Base-by-base conservation (phyloP, 495 filamentous ascomycete genomes). In the Mycothermus thermophilus region DNA sequence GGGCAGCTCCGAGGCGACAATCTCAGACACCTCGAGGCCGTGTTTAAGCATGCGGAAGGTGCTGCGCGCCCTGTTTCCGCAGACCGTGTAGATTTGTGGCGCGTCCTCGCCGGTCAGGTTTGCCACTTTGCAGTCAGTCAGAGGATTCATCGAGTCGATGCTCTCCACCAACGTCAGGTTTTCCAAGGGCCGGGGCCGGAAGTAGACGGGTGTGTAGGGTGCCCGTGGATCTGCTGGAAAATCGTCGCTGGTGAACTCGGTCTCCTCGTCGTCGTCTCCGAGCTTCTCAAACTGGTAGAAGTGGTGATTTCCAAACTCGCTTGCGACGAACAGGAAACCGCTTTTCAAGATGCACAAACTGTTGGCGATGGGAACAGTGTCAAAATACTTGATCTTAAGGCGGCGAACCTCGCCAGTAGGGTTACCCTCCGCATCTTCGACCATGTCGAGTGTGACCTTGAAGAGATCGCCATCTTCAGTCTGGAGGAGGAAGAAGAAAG, bases 261-360 rank as follows among this genome's bases (percentile, higher is more conserved):
- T 66, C 52, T 95, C 86, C 13, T 93, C 79, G 42, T 88, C 81
- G 47, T 95, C 87, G 43, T 99, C 90, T n/a, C 87, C 90, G 12
- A 99, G 74, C 51, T 93, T 92, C 51, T 93, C 85, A 43, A 99
- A 93, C 55, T 95, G 86, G 54, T 96, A 96, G 39, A 99, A 86
- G 42, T 86, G 77, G 50, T 93, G 83, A 41, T 94, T 87, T 11
- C 92, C 92, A 30, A 78, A 79, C 57, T 96, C 88, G 52, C 81
- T 80, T 10, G 87, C 90, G 24, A 88, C 80, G 52, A 87, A 99
- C 20, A 96, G 67, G 55, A 93, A 96, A 8, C 90, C 92, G 41
- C 87, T 95, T 58, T 93, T 94, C 42, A 96, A 59, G 43, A 99
- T 93, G 52, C 84, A 79, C 11, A 99, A 66, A 46, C 70, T 86